Base-by-base conservation (phyloP, 1,284 basidiomycete species). In the Pseudozyma tsukubaensis region DNA sequence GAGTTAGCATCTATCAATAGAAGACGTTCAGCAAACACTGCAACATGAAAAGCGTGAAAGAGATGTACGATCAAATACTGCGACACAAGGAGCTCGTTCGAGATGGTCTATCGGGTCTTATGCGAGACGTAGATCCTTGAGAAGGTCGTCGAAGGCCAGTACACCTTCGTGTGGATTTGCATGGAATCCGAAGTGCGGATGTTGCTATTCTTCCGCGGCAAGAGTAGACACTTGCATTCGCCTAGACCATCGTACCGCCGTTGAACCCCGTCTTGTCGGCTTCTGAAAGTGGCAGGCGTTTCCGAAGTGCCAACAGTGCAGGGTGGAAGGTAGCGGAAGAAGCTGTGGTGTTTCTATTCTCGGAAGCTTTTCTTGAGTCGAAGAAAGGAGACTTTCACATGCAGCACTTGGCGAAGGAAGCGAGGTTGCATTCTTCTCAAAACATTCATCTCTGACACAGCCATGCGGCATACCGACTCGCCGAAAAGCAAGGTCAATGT, bases 121-220 rank as follows among this genome's bases (percentile, higher is more conserved):
- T 59, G 63, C 56, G 51, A 34, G 39, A 21, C 19, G 56, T 47
- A 55, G 63, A 66, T 59, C 63, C 56, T 18, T 35, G 19, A 39
- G 57, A 66, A 66, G 32, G 18, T 29, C 37, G 49, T 39, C n/a
- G 37, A 50, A n/a, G 2, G 13, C 44, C 24, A 29, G 24, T 21
- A 12, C 19, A 13, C 19, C 45, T 13, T 13, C 45, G 13, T 47
- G 2, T 24, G 9, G 45, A 19, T 29, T 29, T 29, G 24, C 24
- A 29, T 6, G 24, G 24, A 29, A 29, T 29, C 24, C 24, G 24
- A 29, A 29, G 24, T 29, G 24, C 24, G 24, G 24, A 29, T 29
- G 24, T 29, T 29, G 24, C 24, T 29, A 29, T 29, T 29, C 6
- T 29, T 29, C 24, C 24, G 24, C 24, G 24, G 24, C 24, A 29